Evolutionary conservation across 495 filamentous ascomycete species (phyloP).

Genomic region (Apodospora peruviana): DNA sequence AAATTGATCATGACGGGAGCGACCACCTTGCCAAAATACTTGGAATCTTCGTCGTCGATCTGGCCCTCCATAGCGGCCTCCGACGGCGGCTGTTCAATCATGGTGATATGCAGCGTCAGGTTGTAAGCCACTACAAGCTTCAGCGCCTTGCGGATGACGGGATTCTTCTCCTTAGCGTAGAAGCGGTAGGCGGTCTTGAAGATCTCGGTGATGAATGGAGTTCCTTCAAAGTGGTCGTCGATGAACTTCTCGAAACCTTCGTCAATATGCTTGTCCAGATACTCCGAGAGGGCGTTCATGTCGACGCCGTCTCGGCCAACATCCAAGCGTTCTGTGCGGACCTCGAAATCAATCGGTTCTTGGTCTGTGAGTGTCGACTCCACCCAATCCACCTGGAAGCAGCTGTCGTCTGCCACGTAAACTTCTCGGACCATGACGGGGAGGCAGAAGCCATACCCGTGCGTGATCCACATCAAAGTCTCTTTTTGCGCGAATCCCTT

Average conservation of each 20-base stretch:
- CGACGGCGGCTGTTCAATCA: conserved; percentile 80
- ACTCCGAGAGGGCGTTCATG: conserved; percentile 69
- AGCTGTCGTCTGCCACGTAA: conserved; percentile 83
- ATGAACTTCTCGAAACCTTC: conserved; percentile 85
- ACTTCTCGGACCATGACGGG: conserved; percentile 88
- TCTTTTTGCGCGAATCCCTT: conserved; percentile 83
- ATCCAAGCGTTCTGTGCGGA: conserved; percentile 77
- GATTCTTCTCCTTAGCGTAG: conserved; percentile 74
- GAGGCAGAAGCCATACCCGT: conserved; percentile 83
- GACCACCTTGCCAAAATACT: conserved; percentile 78
- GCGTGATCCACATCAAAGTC: conserved; percentile 72
- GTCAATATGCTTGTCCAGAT: conserved; percentile 88
- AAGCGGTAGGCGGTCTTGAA: conserved; percentile 89
- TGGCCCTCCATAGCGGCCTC: conserved; percentile 72
- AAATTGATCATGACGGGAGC: conserved; percentile 98
- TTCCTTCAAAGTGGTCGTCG: conserved; percentile 90
- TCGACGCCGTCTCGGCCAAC: conserved; percentile 81
- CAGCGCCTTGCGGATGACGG: conserved; percentile 83
- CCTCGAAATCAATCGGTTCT: conserved; percentile 70
- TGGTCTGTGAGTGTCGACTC: conserved; percentile 62
- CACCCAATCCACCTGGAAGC: conserved; percentile 87
- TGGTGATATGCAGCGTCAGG: conserved; percentile 82
- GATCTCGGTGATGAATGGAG: conserved; percentile 86
- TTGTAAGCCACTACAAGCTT: conserved; percentile 92
- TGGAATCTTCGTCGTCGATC: conserved; percentile 71